These are phyloP conservation scores for Flaveria robusta DNA, from an alignment of 129 eudicot species.

Conservation along the genomic window DNA sequence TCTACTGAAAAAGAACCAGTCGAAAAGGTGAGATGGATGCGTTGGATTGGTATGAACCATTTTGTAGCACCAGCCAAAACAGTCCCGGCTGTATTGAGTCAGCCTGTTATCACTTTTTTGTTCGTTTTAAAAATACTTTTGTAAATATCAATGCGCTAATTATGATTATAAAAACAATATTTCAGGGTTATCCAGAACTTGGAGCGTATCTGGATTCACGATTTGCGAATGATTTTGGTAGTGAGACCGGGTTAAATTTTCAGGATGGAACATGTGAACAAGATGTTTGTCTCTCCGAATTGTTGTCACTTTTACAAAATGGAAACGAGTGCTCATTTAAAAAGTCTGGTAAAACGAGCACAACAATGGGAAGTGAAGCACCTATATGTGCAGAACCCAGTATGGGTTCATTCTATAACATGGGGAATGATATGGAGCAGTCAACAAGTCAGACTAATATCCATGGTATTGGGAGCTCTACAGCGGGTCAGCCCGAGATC, in stretches of 20 bases:
- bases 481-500: slow-evolving; percentile 38
- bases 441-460: slow-evolving; percentile 28
- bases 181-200: slow-evolving; percentile 35
- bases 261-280: slow-evolving; percentile 67
- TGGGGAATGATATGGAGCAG: slow-evolving; percentile 20
- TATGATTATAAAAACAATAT: neutral
- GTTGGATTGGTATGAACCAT: neutral
- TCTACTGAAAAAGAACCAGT: slow-evolving; percentile 37
- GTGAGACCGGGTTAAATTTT: slow-evolving; percentile 47
- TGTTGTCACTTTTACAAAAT: slow-evolving; percentile 45
- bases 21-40: slow-evolving; percentile 33
- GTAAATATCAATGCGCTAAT: neutral
- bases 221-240: slow-evolving; percentile 69
- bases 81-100: neutral
- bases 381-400: neutral
- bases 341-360: slow-evolving; percentile 12
- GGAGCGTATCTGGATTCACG: slow-evolving; percentile 53
- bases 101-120: too few species aligned
- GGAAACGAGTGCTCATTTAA: slow-evolving; percentile 28
- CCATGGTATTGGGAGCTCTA: slow-evolving; percentile 10
- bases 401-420: slow-evolving; percentile 8
- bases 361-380: slow-evolving; percentile 20
- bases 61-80: neutral
- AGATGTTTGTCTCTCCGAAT: slow-evolving; percentile 56
- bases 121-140: too few species aligned